phyloP scores from a whole-genome alignment of 768 basidiomycete species.

The Russula foetens region DNA sequence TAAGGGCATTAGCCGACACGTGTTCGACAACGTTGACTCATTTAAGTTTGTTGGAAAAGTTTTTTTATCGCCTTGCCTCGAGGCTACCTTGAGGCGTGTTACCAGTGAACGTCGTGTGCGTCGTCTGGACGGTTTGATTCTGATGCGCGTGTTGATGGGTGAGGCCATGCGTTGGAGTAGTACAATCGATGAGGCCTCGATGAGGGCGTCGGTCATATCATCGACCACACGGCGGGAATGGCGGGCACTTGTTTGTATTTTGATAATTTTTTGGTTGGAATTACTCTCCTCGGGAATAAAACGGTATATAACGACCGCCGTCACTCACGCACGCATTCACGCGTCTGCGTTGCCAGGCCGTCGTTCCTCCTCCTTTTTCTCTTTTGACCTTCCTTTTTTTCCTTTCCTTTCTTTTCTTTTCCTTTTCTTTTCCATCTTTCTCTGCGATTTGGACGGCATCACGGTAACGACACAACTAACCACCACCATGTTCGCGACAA shows the following conservation, averaged over 20 bases:
- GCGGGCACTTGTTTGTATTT: no score
- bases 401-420: background rate
- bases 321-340: background rate
- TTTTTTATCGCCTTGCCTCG: background rate
- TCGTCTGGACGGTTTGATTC: background rate
- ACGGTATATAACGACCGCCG: background rate
- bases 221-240: slow-evolving; percentile 1
- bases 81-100: slow-evolving; percentile 6
- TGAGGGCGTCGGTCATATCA: background rate
- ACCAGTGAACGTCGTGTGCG: background rate
- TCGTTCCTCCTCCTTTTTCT: background rate
- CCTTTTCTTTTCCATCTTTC: background rate
- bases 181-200: background rate
- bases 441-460: background rate
- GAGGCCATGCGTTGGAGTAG: background rate
- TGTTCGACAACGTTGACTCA: background rate
- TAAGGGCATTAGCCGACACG: background rate
- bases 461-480: slow-evolving; percentile 3
- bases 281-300: background rate
- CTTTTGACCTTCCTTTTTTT: background rate
- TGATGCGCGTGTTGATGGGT: slow-evolving; percentile 10
- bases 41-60: background rate
- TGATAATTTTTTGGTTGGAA: no score
- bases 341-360: background rate
- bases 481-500: slow-evolving; percentile 7